Evolutionary conservation across 2,329 filamentous ascomycete species (phyloP), one percentile per base, ranked within the genome.

Genomic region (Lasiodiplodia sp.): DNA sequence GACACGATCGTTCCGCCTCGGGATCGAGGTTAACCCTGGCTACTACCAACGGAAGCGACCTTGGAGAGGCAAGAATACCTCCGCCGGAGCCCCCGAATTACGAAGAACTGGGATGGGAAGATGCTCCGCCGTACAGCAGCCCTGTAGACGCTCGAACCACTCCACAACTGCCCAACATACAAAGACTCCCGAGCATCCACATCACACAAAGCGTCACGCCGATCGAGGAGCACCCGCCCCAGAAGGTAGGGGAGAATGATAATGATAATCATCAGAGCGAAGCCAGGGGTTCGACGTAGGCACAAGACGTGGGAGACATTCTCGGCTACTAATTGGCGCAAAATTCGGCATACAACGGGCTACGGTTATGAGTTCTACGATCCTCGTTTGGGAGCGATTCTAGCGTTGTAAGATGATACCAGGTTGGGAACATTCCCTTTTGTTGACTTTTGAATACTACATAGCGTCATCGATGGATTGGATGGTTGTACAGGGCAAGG

Each of bases 71-170:
- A 75, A 73, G 55, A 71, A 68, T 58, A 77, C 74, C 71, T 69
- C 56, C 56, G 25, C 77, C 77, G 66, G 72, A 77, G 1, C 79
- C 79, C 3, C 79, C 79, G 0, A 74, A 76, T n/a, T 81, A 81
- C 53, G 72, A 74, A 23, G 65, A 69, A 25, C 57, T 68, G 1
- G 69, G 64, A 21, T 79, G 77, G 64, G 83, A 84, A 70, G 81
- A 85, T 56, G 83, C 83, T n/a, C 83, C 83, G 21, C 82, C 81
- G 4, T 85, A 85, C 67, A 79, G 80, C 44, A 83, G 81, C 53
- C 83, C 83, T 16, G 69, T 79, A 28, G 67, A 68, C 69, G 66
- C 56, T 69, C 60, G 53, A 14, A 44, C 37, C 58, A 53, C 34
- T 7, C 58, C 62, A 31, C 28, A 52, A 23, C 25, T 65, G 8